Conservation (phyloP, 345 rosid species). For the Geranium rotundifolium region DNA sequence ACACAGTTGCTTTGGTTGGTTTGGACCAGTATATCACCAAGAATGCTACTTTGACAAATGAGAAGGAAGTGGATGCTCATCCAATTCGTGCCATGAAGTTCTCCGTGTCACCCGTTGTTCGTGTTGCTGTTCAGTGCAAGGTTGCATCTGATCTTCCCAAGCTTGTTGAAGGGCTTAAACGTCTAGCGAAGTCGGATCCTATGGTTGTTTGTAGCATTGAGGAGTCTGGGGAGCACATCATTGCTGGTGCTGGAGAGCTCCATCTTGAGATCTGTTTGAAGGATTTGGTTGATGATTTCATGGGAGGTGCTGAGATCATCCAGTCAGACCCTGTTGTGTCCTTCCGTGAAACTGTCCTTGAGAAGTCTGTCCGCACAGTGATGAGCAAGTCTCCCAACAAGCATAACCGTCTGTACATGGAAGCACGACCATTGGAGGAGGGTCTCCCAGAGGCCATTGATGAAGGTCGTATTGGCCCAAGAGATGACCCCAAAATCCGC, state of each 20-base stretch:
- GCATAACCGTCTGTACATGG: conserved; percentile 84
- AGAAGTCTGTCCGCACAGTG: conserved; percentile 40
- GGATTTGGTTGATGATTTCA: conserved; percentile 70
- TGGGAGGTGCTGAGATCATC: conserved; percentile 77
- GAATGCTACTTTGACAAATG: conserved; percentile 73
- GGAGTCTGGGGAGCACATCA: conserved; percentile 78
- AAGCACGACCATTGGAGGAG: conserved; percentile 67
- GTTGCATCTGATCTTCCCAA: conserved; percentile 82
- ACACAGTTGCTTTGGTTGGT: conserved; percentile 81
- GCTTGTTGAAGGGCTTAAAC: conserved; percentile 76
- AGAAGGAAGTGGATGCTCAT: conserved; percentile 77
- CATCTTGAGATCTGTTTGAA: conserved; percentile 73
- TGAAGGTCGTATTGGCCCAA: conserved; percentile 70
- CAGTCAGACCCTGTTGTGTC: conserved; percentile 71
- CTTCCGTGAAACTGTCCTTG: conserved; percentile 64
- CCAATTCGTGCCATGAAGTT: conserved; percentile 89
- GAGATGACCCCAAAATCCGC: conserved; percentile 70
- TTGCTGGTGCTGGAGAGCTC: conserved; percentile 83
- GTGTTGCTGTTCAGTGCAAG: conserved; percentile 85
- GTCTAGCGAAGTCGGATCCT: conserved; percentile 79
- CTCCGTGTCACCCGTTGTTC: conserved; percentile 77
- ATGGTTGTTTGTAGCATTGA: conserved; percentile 74
- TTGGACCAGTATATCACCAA: conserved; percentile 68
- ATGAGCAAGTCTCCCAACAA: conserved; percentile 65
- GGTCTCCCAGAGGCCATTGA: conserved; percentile 83